Evolutionary conservation across 208 protist genomes (phyloP).

Genomic region (Trypanosoma vivax): DNA sequence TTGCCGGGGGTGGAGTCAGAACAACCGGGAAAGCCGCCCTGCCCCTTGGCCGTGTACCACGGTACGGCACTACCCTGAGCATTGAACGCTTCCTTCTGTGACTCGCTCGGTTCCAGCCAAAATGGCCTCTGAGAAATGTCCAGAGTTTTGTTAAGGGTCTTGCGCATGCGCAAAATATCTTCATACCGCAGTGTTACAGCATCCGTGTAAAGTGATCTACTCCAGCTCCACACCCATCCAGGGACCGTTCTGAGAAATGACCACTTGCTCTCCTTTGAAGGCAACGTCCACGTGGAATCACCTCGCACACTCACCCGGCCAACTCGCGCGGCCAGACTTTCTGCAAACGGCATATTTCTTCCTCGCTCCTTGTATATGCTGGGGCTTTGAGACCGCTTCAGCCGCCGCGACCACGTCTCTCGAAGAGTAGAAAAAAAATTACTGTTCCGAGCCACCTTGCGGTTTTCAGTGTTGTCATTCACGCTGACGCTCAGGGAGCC

Average conservation of each 20-base stretch:
- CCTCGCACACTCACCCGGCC: too few species aligned
- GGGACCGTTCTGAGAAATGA: not conserved
- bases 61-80: constrained; percentile 32
- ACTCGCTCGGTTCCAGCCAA: constrained; percentile 39
- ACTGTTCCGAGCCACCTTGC: too few species aligned
- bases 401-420: too few species aligned
- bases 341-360: too few species aligned
- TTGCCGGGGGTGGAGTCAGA: too few species aligned
- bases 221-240: constrained; percentile 1
- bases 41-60: constrained; percentile 10
- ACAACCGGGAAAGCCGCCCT: not conserved
- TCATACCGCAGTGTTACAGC: constrained; percentile 2
- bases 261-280: not conserved
- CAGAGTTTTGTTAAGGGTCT: not conserved
- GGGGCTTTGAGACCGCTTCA: too few species aligned
- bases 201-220: not conserved
- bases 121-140: constrained; percentile 6
- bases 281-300: too few species aligned
- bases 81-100: constrained; percentile 32
- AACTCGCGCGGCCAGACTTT: too few species aligned
- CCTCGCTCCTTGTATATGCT: too few species aligned
- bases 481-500: too few species aligned
- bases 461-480: too few species aligned
- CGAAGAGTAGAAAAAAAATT: too few species aligned
- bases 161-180: constrained; percentile 8